Evolutionary conservation across 176 grass and related monocot genomes (phyloP).

Genomic region (Cocos nucifera): DNA sequence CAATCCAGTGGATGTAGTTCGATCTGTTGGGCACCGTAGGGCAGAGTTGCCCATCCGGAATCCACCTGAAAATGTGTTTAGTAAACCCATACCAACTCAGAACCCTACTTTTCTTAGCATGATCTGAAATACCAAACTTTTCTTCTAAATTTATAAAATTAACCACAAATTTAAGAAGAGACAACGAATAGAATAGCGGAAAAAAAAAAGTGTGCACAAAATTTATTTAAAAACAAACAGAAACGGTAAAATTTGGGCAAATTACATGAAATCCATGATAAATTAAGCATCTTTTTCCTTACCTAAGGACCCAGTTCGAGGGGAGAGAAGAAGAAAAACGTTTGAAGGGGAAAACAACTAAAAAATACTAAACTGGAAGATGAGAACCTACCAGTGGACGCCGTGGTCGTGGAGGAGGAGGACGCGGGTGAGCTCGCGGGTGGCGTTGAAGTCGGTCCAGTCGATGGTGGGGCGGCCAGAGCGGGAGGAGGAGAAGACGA

Average conservation of each 20-base stretch:
- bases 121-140: no score
- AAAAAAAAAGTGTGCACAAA: no score
- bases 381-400: conserved; percentile 42
- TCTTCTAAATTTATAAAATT: no score
- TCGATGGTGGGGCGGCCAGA: conserved; percentile 33
- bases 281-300: no score
- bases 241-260: not conserved
- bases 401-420: conserved; percentile 90
- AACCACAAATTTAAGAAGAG: no score
- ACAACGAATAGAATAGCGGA: no score
- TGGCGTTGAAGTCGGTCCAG: conserved; percentile 54
- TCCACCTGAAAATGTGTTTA: conserved; percentile 50
- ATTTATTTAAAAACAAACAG: no score
- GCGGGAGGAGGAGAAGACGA: conserved; percentile 20
- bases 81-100: no score
- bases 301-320: no score
- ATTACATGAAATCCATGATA: not conserved
- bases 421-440: conserved; percentile 79
- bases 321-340: not conserved
- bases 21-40: conserved; percentile 90
- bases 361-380: not conserved
- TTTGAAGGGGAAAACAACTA: not conserved
- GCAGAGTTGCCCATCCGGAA: conserved; percentile 77
- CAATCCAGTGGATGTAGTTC: conserved; percentile 96
- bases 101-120: no score